These are phyloP conservation scores for Alnus rubra DNA, from an alignment of 306 rosid genomes.

Conservation along the genomic window DNA sequence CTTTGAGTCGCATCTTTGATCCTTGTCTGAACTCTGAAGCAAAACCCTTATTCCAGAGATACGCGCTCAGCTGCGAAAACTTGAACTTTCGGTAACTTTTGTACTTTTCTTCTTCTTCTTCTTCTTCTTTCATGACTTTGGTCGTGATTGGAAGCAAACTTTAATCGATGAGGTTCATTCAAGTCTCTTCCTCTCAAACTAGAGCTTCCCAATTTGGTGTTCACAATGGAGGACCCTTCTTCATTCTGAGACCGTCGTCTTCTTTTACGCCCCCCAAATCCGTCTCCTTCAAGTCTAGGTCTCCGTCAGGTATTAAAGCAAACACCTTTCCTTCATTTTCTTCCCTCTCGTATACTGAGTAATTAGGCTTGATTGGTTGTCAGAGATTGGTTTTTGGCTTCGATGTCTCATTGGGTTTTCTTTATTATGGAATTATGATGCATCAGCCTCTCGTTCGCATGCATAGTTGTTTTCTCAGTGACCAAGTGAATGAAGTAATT, in stretches of 20 bases:
- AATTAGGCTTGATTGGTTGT: background rate
- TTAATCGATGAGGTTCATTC: slow-evolving; percentile 30
- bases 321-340: background rate
- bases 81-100: background rate
- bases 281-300: slow-evolving; percentile 20
- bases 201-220: slow-evolving; percentile 25
- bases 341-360: background rate
- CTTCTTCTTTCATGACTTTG: background rate
- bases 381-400: background rate
- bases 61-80: background rate
- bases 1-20: background rate
- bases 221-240: slow-evolving; percentile 29
- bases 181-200: slow-evolving; percentile 16
- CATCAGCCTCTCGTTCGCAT: background rate
- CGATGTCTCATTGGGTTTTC: background rate
- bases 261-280: slow-evolving; percentile 11
- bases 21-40: background rate
- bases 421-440: background rate
- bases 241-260: background rate
- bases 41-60: background rate
- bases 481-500: background rate
- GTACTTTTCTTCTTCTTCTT: background rate
- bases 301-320: slow-evolving; percentile 38
- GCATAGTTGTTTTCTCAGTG: background rate
- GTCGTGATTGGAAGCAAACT: background rate